These are phyloP conservation scores for Pelargonium myrrhifolium DNA, from an alignment of 441 rosid genomes.

Conservation along the genomic window DNA sequence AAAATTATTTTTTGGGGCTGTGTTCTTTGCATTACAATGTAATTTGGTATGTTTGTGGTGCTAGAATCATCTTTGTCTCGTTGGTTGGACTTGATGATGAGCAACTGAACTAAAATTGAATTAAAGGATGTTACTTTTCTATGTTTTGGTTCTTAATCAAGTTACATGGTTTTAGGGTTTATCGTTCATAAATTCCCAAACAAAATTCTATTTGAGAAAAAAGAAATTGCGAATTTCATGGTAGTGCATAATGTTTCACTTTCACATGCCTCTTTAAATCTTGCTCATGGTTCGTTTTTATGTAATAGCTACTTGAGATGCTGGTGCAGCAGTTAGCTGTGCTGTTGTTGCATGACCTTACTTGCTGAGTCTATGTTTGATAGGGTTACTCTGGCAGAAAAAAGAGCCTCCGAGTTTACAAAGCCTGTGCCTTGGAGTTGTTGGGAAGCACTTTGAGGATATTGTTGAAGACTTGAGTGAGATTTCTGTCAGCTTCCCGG, in stretches of 20 bases:
- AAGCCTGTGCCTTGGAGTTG: constrained; percentile 69
- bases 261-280: not conserved
- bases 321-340: not conserved
- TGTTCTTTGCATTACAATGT: not conserved
- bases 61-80: not conserved
- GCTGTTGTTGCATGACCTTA: constrained; percentile 6
- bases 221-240: not conserved
- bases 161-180: not conserved
- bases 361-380: constrained; percentile 8
- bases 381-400: constrained; percentile 35
- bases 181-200: not conserved
- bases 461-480: constrained; percentile 49
- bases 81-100: not conserved
- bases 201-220: not conserved
- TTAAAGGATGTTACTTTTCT: not conserved
- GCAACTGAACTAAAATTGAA: not conserved
- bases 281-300: not conserved
- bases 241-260: not conserved
- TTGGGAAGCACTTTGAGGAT: constrained; percentile 77
- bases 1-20: not conserved
- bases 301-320: not conserved
- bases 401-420: constrained; percentile 52
- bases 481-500: constrained; percentile 52
- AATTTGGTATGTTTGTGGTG: not conserved
- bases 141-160: not conserved